These are phyloP conservation scores for Amborella trichopoda DNA, from an alignment of 164 flowering plant species.

Conservation along the genomic window DNA sequence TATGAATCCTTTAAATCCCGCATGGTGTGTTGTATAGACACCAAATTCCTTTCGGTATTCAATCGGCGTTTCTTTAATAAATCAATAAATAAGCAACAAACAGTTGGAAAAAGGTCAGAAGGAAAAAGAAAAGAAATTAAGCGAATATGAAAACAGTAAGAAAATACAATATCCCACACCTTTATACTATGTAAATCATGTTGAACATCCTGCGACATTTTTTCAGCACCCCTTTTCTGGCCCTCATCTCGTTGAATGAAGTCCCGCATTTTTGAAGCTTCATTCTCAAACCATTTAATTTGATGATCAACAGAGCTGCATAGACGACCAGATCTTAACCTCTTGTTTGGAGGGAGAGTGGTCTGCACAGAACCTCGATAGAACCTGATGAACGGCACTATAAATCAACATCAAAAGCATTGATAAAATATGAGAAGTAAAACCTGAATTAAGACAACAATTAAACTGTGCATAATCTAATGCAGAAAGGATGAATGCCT, in stretches of 20 bases:
- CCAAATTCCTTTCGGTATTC: slow-evolving; percentile 34
- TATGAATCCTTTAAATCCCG: slow-evolving; percentile 45
- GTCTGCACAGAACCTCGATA: slow-evolving; percentile 84
- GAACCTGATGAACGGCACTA: slow-evolving; percentile 40
- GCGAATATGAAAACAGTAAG: neutral
- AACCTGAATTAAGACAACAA: too few relatives aligned
- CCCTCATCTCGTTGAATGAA: slow-evolving; percentile 16
- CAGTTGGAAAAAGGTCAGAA: neutral
- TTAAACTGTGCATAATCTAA: too few relatives aligned
- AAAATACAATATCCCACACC: slow-evolving; percentile 25
- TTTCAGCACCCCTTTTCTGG: slow-evolving; percentile 29
- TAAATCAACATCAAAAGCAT: too few relatives aligned
- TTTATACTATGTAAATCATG: slow-evolving; percentile 24
- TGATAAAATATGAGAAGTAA: too few relatives aligned
- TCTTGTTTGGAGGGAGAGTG: slow-evolving; percentile 65
- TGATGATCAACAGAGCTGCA: slow-evolving; percentile 66
- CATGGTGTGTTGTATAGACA: slow-evolving; percentile 30
- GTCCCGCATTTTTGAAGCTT: slow-evolving; percentile 22
- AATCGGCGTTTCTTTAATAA: slow-evolving; percentile 36
- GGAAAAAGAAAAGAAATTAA: neutral
- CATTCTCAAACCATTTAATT: slow-evolving; percentile 36
- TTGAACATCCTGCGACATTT: slow-evolving; percentile 18
- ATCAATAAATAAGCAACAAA: neutral
- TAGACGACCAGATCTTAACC: slow-evolving; percentile 52
- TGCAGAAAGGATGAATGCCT: too few relatives aligned